Percentiles rank a stretch among this genome's conserved stretches.
These are phyloP conservation scores for Coffea humblotiana DNA, from an alignment of 305 asterid species.

Conservation along the genomic window DNA sequence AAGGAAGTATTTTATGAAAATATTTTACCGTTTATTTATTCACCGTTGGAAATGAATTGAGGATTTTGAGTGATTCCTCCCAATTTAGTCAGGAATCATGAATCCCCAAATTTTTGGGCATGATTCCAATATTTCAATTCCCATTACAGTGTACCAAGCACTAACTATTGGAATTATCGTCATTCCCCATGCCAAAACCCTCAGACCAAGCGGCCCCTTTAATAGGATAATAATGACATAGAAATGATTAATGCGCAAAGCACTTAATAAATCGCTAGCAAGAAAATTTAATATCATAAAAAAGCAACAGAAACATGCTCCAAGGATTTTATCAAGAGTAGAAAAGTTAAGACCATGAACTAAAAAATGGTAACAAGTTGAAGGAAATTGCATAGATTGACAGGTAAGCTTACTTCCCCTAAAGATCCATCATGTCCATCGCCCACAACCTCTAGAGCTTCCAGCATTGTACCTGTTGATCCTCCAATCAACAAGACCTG, in stretches of 20 bases:
- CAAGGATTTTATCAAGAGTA: not conserved
- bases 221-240: not conserved
- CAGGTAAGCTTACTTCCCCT: conserved; percentile 62
- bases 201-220: no score
- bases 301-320: conserved; percentile 1
- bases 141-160: no score
- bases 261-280: not conserved
- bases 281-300: not conserved
- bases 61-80: no score
- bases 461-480: conserved; percentile 99
- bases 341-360: not conserved
- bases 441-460: conserved; percentile 89
- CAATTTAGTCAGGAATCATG: no score
- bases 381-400: not conserved
- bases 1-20: no score
- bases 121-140: no score
- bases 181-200: no score
- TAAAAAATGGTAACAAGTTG: not conserved
- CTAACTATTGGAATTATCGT: no score
- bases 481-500: conserved; percentile 99
- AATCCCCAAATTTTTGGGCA: no score
- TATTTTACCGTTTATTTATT: no score
- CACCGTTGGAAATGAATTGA: no score
- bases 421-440: conserved; percentile 63
- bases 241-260: not conserved